These are phyloP conservation scores for Evernia prunastri DNA, from an alignment of 495 filamentous ascomycete genomes.

Conservation along the genomic window DNA sequence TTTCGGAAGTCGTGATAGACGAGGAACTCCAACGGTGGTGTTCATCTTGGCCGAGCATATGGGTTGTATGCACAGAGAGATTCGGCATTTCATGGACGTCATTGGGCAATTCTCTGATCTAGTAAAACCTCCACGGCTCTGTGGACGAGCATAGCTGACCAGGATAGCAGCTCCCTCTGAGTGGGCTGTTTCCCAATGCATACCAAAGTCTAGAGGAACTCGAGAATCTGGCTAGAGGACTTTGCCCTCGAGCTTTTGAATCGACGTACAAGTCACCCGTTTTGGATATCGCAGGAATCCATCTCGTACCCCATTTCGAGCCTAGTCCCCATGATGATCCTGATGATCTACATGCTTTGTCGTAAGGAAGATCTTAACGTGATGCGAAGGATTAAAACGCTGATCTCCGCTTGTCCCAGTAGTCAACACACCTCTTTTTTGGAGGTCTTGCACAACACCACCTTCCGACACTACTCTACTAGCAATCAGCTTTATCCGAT, in stretches of 20 bases:
- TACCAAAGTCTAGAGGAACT: slow-evolving; percentile 1
- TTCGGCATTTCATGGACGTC: neutral
- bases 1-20: slow-evolving; percentile 5
- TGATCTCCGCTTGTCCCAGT: neutral
- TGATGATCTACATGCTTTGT: neutral
- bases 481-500: neutral
- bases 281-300: neutral
- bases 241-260: slow-evolving; percentile 1
- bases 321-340: neutral
- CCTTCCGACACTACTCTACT: neutral
- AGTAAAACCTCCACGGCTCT: neutral
- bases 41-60: slow-evolving; percentile 3
- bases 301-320: neutral
- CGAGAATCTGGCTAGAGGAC: slow-evolving; percentile 4
- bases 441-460: neutral
- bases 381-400: neutral
- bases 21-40: slow-evolving; percentile 5
- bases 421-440: neutral
- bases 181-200: neutral
- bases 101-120: neutral
- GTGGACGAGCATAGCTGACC: neutral
- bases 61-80: slow-evolving; percentile 1
- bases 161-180: neutral
- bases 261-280: neutral
- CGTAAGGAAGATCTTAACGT: neutral